Evolutionary conservation across 257 asterid species (phyloP).

Genomic region (Solanum sparsipilum): DNA sequence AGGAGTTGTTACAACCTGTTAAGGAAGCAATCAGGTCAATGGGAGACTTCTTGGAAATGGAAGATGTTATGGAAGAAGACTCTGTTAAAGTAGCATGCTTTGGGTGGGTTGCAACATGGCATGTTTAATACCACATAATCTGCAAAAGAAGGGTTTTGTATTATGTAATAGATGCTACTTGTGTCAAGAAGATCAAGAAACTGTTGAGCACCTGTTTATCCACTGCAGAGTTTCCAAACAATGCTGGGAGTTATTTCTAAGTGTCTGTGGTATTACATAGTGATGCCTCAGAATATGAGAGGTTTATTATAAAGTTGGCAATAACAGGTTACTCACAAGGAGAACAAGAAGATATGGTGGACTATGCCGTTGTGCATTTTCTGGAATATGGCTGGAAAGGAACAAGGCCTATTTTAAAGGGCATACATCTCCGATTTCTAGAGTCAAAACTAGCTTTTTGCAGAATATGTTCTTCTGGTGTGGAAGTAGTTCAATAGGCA

Average conservation of each 20-base stretch:
- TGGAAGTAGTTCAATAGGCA: neutral
- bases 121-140: neutral
- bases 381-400: neutral
- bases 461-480: neutral
- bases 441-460: neutral
- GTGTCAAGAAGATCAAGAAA: neutral
- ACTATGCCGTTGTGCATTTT: neutral
- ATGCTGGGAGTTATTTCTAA: neutral
- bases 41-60: neutral
- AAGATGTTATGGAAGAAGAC: neutral
- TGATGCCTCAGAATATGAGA: neutral
- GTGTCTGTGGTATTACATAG: neutral
- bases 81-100: neutral
- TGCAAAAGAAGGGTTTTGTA: neutral
- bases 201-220: neutral
- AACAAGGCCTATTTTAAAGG: neutral
- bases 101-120: neutral
- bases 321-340: neutral
- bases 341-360: neutral
- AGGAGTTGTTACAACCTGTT: neutral
- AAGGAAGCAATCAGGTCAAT: neutral
- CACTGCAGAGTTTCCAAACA: neutral
- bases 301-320: neutral
- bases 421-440: neutral
- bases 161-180: neutral